Conservation (phyloP, 1,284 basidiomycete species). For the Pholiota adiposa region DNA sequence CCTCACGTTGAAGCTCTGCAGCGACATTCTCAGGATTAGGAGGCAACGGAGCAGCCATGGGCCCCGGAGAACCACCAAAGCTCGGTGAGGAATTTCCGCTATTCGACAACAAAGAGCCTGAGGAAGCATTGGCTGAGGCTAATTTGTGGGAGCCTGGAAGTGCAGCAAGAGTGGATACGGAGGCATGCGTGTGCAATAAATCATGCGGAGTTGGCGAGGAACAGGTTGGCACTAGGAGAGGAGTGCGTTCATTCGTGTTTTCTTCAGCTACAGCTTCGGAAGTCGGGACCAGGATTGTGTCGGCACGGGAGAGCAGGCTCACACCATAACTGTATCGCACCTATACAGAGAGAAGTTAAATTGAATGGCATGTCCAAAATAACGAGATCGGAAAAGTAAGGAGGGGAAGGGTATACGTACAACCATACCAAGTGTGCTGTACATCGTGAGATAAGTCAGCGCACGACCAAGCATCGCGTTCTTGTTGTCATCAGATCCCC, state of each 20-base stretch:
- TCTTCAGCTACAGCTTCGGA: not conserved
- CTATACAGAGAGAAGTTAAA: conserved; percentile 39
- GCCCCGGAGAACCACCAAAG: conserved; percentile 7
- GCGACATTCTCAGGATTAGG: not conserved
- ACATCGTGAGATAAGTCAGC: conserved; percentile 90
- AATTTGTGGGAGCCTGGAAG: conserved; percentile 8
- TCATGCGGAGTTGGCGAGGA: conserved; percentile 5
- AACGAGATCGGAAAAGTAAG: not conserved
- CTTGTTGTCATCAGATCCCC: conserved; percentile 81
- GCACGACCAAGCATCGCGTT: conserved; percentile 92
- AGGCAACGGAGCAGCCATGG: not conserved
- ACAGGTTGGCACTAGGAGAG: conserved; percentile 27
- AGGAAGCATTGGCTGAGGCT: not conserved
- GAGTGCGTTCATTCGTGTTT: conserved; percentile 21
- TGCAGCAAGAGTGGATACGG: conserved; percentile 18
- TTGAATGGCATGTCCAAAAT: not conserved
- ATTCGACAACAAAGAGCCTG: not conserved
- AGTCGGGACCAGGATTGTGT: conserved; percentile 41
- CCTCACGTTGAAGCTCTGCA: not conserved
- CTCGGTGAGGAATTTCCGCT: conserved; percentile 1
- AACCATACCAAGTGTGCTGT: conserved; percentile 94
- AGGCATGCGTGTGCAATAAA: conserved; percentile 17
- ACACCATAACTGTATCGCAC: conserved; percentile 93
- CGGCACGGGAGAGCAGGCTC: conserved; percentile 73
- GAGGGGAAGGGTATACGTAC: conserved; percentile 45